Base-by-base conservation (phyloP, 108 stramenopile genomes). In the Cylindrotheca closterium region DNA sequence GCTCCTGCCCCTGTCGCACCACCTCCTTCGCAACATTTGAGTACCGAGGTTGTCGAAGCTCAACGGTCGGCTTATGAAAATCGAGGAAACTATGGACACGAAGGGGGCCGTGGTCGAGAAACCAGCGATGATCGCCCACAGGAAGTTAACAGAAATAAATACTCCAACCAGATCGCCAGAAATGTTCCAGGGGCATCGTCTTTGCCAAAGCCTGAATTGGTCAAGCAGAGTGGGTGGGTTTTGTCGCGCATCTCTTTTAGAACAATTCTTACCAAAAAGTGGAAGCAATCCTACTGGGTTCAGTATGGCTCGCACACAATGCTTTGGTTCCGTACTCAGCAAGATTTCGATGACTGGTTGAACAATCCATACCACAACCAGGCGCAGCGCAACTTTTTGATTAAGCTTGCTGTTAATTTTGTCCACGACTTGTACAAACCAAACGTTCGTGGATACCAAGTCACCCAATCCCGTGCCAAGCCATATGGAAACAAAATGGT, bases 221-320 rank as follows among this genome's bases (percentile, higher is more conserved):
- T 94, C 42, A 63, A 67, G 10, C 86, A 87, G 53, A 68, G 72
- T n/a, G 94, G 94, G 3, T 92, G 77, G 47, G 86, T 92, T 30
- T 61, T 95, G 25, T 80, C 88, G 3, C 78, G 94, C 23, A 95
- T 92, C 55, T 88, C 89, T 25, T 90, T 92, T 60, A 85, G 94
- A 4, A 95, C 94, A 5, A 89, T 95, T 59, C 64, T 95, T 4
- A 74, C 92, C 73, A 86, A 92, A 52, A 95, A 92, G 58, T 95
- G 94, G 94, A 95, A 95, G 55, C 90, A 95, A 60, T 79, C 84
- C 31, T 95, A 85, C 65, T 95, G 94, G 94, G 77, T 92, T 18
- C 85, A 86, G 49, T 90, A 92, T 53, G 90, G 88, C 10, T 82
- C 85, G 0, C 86, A 85, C 31, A 79, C 84, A 17, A 72, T 95